Percentiles rank a stretch among this genome's conserved stretches.
These are phyloP conservation scores for Phoma sp. DNA, from an alignment of 2,329 filamentous ascomycete genomes.

Conservation along the genomic window DNA sequence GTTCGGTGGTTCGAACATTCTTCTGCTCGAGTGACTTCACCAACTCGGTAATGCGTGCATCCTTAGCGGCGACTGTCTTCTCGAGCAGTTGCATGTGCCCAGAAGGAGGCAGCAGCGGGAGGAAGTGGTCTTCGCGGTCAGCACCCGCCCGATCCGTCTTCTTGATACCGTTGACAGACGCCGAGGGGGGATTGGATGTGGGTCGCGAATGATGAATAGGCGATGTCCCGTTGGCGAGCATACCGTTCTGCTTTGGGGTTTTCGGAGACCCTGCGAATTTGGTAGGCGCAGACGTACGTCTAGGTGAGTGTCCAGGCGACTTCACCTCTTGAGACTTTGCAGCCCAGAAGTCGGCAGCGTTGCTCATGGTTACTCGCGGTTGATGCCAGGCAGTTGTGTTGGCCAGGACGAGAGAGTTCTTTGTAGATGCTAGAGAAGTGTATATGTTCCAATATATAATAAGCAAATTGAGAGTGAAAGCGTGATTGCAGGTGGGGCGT, in stretches of 20 bases:
- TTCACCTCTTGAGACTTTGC: slow-evolving; percentile 3
- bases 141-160: slow-evolving; percentile 26
- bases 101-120: slow-evolving; percentile 6
- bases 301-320: neutral
- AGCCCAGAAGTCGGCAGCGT: slow-evolving; percentile 6
- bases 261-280: too few species aligned
- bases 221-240: too few species aligned
- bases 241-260: too few species aligned
- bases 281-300: too few species aligned
- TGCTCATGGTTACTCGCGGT: neutral
- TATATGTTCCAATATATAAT: too few species aligned
- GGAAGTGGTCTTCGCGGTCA: slow-evolving; percentile 26
- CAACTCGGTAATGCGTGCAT: slow-evolving; percentile 9
- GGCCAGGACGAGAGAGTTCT: neutral
- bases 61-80: slow-evolving; percentile 9
- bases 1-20: slow-evolving; percentile 15
- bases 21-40: slow-evolving; percentile 4
- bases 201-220: neutral
- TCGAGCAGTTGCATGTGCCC: slow-evolving; percentile 20
- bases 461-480: too few species aligned
- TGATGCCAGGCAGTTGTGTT: too few species aligned
- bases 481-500: too few species aligned
- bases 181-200: neutral
- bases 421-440: too few species aligned
- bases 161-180: slow-evolving; percentile 8